Conservation (phyloP, 495 filamentous ascomycete species). For the Hypomontagnella monticulosa region DNA sequence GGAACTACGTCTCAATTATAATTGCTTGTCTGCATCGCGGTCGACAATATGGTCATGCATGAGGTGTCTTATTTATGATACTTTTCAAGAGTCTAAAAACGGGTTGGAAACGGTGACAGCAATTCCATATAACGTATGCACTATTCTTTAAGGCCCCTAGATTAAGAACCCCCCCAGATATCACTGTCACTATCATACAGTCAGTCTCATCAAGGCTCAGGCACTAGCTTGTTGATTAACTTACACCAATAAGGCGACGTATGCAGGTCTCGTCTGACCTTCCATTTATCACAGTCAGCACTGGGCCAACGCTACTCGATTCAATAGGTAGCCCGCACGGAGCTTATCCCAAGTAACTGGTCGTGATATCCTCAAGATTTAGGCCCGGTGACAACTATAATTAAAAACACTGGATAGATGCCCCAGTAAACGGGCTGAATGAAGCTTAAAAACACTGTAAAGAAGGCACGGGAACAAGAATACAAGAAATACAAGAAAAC, state of each 20-base stretch:
- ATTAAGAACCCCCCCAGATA: slow-evolving; percentile 1
- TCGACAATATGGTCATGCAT: neutral
- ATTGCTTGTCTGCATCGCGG: neutral
- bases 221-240: neutral
- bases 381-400: no score
- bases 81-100: neutral
- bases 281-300: neutral
- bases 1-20: slow-evolving; percentile 12
- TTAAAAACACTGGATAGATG: neutral
- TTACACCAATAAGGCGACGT: slow-evolving; percentile 6
- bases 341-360: neutral
- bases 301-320: no score
- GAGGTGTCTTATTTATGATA: neutral
- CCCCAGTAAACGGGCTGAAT: neutral
- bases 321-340: no score
- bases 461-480: slow-evolving; percentile 24
- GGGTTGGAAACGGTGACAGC: neutral
- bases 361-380: slow-evolving; percentile 8
- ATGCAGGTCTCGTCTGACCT: slow-evolving; percentile 14
- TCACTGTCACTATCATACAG: neutral
- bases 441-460: slow-evolving; percentile 12
- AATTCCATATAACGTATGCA: slow-evolving; percentile 10
- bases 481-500: slow-evolving; percentile 41
- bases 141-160: neutral
- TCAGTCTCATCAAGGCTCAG: neutral